Percentiles rank a stretch among this genome's conserved stretches.
These are phyloP conservation scores for Lentinula novae-zelandiae DNA, from an alignment of 1,284 basidiomycete genomes.

Conservation along the genomic window DNA sequence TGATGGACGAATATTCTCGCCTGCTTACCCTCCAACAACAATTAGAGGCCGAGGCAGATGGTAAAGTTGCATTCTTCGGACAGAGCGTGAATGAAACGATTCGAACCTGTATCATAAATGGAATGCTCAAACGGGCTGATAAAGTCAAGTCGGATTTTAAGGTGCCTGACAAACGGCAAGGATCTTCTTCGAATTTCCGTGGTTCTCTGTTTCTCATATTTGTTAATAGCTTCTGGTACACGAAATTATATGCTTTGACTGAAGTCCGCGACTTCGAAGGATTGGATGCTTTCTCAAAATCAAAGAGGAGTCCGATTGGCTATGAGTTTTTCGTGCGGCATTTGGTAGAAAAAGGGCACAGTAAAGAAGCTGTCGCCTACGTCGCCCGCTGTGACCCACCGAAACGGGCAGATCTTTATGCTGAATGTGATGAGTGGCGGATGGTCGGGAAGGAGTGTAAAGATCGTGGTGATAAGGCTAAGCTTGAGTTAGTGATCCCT, in stretches of 20 bases:
- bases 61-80: conserved; percentile 75
- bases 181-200: background rate
- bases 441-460: conserved; percentile 85
- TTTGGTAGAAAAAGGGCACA: conserved; percentile 67
- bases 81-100: conserved; percentile 84
- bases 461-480: conserved; percentile 77
- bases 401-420: conserved; percentile 82
- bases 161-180: conserved; percentile 84
- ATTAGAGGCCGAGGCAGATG: conserved; percentile 82
- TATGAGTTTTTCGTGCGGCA: conserved; percentile 91
- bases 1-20: conserved; percentile 84
- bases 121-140: conserved; percentile 82
- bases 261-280: conserved; percentile 79
- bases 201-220: background rate
- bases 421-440: conserved; percentile 86
- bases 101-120: conserved; percentile 68
- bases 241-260: conserved; percentile 82
- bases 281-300: conserved; percentile 80
- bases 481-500: conserved; percentile 67
- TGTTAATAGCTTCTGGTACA: conserved; percentile 80
- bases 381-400: conserved; percentile 81
- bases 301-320: conserved; percentile 90
- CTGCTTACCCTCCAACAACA: conserved; percentile 81
- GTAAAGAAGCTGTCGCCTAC: conserved; percentile 71
- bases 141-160: conserved; percentile 85